Evolutionary conservation across 352 stramenopile species (phyloP), one percentile per base, ranked within the genome.

Genomic region (Globisporangium mamillatum): DNA sequence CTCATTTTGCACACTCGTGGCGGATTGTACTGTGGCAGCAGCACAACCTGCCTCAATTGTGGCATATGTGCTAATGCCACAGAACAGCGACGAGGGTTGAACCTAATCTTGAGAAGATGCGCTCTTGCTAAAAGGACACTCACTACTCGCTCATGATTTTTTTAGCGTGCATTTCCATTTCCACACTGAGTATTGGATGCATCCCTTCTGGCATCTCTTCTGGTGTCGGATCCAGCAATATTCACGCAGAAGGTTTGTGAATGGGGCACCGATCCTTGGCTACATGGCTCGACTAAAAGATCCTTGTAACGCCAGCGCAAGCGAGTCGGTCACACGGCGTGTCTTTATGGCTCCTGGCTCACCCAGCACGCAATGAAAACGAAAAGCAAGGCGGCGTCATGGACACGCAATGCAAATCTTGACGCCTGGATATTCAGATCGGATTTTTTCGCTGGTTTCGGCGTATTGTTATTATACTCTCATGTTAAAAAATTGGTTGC

Each of bases 401-500:
- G 10, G 36, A 44, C 36, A 44, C 36, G 8, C 36, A 44, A 16
- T 44, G 3, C 3, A 32, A 4, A 32, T 32, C 27, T 32, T 32
- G 27, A 32, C 27, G 27, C 27, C 27, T 32, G 27, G 27, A 32
- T 36, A 36, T 36, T 36, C 32, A 36, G 32, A 36, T 36, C 32
- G 32, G 32, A 22, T 52, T 18, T 22, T 52, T 50, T 52, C 1
- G 44, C 44, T 22, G 10, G 8, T 22, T 52, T n/a, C 44, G 18
- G 18, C 44, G 44, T 52, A 52, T 52, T 52, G 18, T 10, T 52
- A 52, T 52, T 22, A 52, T 52, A 52, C 14, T 52, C 44, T 52
- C 44, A 52, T 52, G 44, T 52, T 52, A 52, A 52, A 52, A 52
- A 52, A 52, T 52, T 52, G 44, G 44, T 10, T 10, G 44, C 44